These are phyloP conservation scores for Chlorella sp. DNA, from an alignment of 139 green algal genomes.

Conservation along the genomic window DNA sequence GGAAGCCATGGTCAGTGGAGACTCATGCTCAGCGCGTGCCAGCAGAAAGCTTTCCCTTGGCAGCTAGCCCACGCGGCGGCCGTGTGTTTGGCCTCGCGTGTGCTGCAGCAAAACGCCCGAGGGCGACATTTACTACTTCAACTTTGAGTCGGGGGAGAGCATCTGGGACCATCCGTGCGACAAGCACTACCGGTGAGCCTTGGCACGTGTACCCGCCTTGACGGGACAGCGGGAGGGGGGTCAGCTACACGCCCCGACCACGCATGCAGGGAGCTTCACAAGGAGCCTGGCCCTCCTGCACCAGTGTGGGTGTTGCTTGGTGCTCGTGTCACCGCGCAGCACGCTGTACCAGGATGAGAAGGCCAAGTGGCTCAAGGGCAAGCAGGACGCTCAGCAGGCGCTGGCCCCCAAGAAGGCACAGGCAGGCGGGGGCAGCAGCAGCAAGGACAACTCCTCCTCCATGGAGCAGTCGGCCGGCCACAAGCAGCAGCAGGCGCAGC, in stretches of 20 bases:
- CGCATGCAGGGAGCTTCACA: conserved; percentile 35
- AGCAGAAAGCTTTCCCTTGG: background rate
- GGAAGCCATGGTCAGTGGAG: conserved; percentile 65
- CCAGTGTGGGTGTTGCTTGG: background rate
- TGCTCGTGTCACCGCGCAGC: conserved; percentile 10
- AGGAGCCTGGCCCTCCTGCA: no score
- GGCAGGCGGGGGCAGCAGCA: background rate
- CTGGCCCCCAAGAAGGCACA: background rate
- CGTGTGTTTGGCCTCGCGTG: background rate
- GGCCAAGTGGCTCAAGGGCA: conserved; percentile 21
- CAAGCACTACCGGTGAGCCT: conserved; percentile 45
- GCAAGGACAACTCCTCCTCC: background rate
- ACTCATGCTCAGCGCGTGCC: background rate
- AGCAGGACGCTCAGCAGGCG: conserved; percentile 2
- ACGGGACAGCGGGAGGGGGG: background rate
- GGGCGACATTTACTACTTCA: conserved; percentile 83
- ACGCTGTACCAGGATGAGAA: conserved; percentile 56
- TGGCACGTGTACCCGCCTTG: background rate
- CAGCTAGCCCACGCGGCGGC: background rate
- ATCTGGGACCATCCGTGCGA: conserved; percentile 84
- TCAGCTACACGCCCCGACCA: background rate
- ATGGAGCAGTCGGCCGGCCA: background rate
- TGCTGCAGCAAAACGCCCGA: conserved; percentile 49
- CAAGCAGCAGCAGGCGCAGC: background rate
- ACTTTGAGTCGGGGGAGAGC: conserved; percentile 67